Evolutionary conservation across 2,329 filamentous ascomycete species (phyloP).

Genomic region (Pestalotiopsis sp.): DNA sequence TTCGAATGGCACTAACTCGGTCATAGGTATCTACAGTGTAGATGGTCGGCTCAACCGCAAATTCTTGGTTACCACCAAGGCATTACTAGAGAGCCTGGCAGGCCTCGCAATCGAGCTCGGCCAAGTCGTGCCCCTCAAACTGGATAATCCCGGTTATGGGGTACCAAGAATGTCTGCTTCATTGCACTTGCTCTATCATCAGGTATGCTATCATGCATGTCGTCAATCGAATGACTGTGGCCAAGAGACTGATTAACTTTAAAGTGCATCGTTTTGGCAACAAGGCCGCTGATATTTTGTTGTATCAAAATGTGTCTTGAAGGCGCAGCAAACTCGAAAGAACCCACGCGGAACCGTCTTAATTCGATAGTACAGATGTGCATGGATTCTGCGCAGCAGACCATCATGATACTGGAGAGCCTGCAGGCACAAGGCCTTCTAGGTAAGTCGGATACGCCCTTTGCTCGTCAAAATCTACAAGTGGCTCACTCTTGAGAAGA

Average conservation of each 20-base stretch:
- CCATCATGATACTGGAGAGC: constrained; percentile 40
- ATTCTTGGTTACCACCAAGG: constrained; percentile 35
- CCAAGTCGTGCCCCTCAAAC: constrained; percentile 30
- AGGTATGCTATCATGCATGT: constrained; percentile 23
- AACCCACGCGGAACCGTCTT: constrained; percentile 25
- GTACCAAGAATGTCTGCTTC: constrained; percentile 35
- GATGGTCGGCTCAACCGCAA: constrained; percentile 33
- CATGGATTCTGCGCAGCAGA: constrained; percentile 36
- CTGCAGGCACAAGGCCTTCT: constrained; percentile 10
- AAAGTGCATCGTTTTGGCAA: constrained; percentile 36
- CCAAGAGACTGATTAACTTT: background rate
- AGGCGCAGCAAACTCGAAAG: constrained; percentile 19
- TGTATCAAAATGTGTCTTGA: constrained; percentile 36
- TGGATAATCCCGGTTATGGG: constrained; percentile 27
- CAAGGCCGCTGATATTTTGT: constrained; percentile 33
- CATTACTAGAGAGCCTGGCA: constrained; percentile 31
- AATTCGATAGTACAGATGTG: constrained; percentile 37
- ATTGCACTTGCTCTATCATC: constrained; percentile 36
- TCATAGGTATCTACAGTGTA: constrained; percentile 31
- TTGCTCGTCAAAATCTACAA: background rate
- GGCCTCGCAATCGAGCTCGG: constrained; percentile 33
- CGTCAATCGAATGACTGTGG: background rate
- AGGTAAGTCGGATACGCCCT: background rate
- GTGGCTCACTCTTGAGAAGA: background rate
- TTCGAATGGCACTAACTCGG: background rate